Conservation (phyloP, 2,329 filamentous ascomycete species). For the Aureobasidium mangrovei region DNA sequence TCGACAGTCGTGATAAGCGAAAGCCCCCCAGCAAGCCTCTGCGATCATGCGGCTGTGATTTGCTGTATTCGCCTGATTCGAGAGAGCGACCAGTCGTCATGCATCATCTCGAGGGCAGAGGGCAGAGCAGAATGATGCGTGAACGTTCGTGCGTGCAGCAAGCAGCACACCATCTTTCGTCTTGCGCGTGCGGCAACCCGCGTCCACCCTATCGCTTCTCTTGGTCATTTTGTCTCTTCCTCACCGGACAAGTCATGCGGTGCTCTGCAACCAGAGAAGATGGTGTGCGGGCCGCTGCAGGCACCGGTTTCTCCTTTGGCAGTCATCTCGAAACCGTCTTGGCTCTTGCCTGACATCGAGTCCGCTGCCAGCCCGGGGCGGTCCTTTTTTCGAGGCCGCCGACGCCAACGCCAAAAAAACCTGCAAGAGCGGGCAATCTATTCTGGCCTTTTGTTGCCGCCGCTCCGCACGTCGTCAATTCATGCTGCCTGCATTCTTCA, state of each 20-base stretch:
- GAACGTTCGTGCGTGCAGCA: background rate
- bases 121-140: background rate
- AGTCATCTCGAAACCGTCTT: background rate
- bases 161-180: background rate
- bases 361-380: background rate
- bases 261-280: background rate
- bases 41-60: too few species aligned
- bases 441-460: background rate
- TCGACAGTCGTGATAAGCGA: background rate
- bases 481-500: background rate
- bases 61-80: too few species aligned
- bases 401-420: background rate
- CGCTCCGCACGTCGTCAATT: background rate
- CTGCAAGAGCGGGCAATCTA: background rate
- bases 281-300: conserved; percentile 10
- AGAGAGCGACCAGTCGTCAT: too few species aligned
- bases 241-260: background rate
- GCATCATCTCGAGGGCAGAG: too few species aligned
- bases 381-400: background rate
- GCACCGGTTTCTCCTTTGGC: background rate
- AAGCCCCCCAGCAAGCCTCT: too few species aligned
- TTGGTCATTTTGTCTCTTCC: conserved; percentile 6
- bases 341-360: background rate
- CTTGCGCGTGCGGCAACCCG: background rate
- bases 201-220: background rate